phyloP scores from a whole-genome alignment of 208 protist species.

The Leptomonas seymouri region DNA sequence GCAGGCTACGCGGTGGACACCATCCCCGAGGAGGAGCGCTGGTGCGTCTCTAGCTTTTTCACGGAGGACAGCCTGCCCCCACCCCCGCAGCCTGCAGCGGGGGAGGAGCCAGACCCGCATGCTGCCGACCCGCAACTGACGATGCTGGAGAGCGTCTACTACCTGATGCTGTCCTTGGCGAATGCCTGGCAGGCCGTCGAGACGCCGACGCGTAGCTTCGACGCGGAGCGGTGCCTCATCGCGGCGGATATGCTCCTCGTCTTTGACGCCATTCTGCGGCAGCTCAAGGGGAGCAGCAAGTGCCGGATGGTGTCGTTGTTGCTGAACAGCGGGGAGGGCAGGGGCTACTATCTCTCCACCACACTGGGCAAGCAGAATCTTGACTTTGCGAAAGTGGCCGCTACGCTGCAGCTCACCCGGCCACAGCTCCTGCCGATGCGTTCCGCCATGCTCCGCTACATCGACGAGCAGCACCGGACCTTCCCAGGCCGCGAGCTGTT shows the following conservation, averaged over 20 bases:
- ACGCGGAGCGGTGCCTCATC: slow-evolving; percentile 70
- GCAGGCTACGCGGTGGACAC: slow-evolving; percentile 14
- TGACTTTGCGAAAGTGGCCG: slow-evolving; percentile 48
- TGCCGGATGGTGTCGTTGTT: slow-evolving; percentile 42
- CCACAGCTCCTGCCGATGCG: slow-evolving; percentile 57
- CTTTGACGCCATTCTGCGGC: slow-evolving; percentile 66
- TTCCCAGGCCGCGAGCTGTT: slow-evolving; percentile 52
- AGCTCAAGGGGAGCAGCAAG: slow-evolving; percentile 27
- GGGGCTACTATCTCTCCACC: slow-evolving; percentile 73
- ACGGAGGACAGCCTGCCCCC: slow-evolving; percentile 7
- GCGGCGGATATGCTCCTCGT: slow-evolving; percentile 67
- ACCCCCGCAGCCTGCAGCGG: not conserved
- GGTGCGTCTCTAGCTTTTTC: slow-evolving; percentile 35
- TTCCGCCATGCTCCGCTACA: slow-evolving; percentile 63
- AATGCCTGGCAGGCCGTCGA: slow-evolving; percentile 88
- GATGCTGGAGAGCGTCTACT: slow-evolving; percentile 51
- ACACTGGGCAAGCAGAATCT: slow-evolving; percentile 50
- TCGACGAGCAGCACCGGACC: slow-evolving; percentile 33
- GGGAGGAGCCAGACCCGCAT: slow-evolving; percentile 14
- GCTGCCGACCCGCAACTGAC: slow-evolving; percentile 40
- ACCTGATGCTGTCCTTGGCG: slow-evolving; percentile 59
- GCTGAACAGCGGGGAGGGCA: slow-evolving; percentile 35
- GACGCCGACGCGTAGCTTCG: slow-evolving; percentile 60
- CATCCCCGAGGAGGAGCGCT: slow-evolving; percentile 26
- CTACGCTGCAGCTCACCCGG: slow-evolving; percentile 59